Percentiles rank a stretch among this genome's conserved stretches.
Evolutionary conservation across 2,329 filamentous ascomycete genomes (phyloP).

Genomic region (Penicillium sp.): DNA sequence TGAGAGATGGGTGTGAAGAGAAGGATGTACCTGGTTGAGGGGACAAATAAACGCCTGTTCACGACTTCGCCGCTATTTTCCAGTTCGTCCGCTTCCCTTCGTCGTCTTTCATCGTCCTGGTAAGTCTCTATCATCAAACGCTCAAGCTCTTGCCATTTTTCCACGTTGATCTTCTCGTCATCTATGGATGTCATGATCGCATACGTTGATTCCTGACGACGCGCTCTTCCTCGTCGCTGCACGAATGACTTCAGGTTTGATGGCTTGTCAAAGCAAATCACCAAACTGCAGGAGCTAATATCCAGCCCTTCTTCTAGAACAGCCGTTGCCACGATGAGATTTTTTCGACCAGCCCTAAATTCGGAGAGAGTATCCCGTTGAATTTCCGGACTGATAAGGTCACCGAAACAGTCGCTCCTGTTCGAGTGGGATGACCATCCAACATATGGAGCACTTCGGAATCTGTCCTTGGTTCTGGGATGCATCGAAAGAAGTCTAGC

Average conservation of each 20-base stretch:
- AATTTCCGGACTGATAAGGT: constrained; percentile 52
- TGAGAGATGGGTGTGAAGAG: background rate
- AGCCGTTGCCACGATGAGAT: constrained; percentile 62
- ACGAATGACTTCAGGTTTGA: constrained; percentile 67
- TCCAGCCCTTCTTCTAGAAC: constrained; percentile 67
- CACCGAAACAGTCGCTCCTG: constrained; percentile 53
- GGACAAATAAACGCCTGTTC: constrained; percentile 45
- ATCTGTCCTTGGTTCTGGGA: constrained; percentile 52
- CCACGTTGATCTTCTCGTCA: constrained; percentile 36
- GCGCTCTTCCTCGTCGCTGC: constrained; percentile 67
- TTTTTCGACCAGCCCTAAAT: constrained; percentile 58
- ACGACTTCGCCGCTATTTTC: constrained; percentile 54
- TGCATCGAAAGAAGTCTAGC: constrained; percentile 60
- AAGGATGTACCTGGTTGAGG: constrained; percentile 30
- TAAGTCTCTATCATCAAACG: constrained; percentile 72
- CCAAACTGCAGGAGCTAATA: constrained; percentile 65
- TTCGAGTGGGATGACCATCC: constrained; percentile 52
- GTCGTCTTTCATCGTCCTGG: constrained; percentile 63
- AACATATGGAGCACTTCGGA: constrained; percentile 46
- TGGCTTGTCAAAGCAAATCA: constrained; percentile 67
- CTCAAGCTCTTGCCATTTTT: constrained; percentile 70
- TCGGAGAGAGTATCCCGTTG: constrained; percentile 58
- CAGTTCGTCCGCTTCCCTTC: constrained; percentile 50
- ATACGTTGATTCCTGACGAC: constrained; percentile 61
- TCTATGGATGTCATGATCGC: constrained; percentile 52